phyloP scores from a whole-genome alignment of 495 filamentous ascomycete genomes.

The Neurospora cerealis region DNA sequence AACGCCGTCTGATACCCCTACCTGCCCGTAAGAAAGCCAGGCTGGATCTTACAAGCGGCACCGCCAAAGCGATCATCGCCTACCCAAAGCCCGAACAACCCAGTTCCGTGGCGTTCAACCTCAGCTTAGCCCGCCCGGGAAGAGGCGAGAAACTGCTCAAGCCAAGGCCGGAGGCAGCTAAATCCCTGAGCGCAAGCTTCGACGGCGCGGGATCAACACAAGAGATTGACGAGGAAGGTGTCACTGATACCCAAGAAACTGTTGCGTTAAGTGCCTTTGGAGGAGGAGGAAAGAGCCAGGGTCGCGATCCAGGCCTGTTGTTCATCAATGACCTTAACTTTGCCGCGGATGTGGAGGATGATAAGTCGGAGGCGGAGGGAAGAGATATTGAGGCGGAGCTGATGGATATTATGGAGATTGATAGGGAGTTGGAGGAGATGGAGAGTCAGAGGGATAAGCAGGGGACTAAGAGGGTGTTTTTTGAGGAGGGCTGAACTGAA shows the following conservation, averaged over 20 bases:
- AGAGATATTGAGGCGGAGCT: conserved; percentile 42
- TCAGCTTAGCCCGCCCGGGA: conserved; percentile 25
- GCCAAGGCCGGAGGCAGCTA: not conserved
- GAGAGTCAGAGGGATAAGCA: conserved; percentile 26
- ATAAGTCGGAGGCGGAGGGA: conserved; percentile 33
- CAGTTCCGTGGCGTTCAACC: conserved; percentile 33
- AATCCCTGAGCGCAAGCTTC: not conserved
- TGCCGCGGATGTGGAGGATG: conserved; percentile 32
- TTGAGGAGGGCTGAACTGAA: conserved; percentile 22
- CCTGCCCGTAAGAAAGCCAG: conserved; percentile 24
- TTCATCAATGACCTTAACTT: conserved; percentile 34
- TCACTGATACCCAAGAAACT: not conserved
- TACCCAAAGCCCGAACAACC: conserved; percentile 31
- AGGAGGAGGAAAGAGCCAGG: not conserved
- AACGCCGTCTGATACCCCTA: conserved; percentile 12
- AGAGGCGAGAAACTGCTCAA: conserved; percentile 6
- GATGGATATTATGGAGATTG: conserved; percentile 48
- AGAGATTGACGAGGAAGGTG: not conserved
- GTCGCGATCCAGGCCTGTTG: conserved; percentile 20
- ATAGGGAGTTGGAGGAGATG: conserved; percentile 39
- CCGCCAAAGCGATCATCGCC: conserved; percentile 30
- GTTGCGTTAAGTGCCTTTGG: not conserved
- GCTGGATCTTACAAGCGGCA: not conserved
- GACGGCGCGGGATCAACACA: not conserved
- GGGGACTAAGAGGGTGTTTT: conserved; percentile 34